A percentile compares a stretch with the other conserved stretches of the same genome.
These are phyloP conservation scores for Pseudogymnoascus sp. DNA, from an alignment of 2,329 filamentous ascomycete species.

Conservation along the genomic window DNA sequence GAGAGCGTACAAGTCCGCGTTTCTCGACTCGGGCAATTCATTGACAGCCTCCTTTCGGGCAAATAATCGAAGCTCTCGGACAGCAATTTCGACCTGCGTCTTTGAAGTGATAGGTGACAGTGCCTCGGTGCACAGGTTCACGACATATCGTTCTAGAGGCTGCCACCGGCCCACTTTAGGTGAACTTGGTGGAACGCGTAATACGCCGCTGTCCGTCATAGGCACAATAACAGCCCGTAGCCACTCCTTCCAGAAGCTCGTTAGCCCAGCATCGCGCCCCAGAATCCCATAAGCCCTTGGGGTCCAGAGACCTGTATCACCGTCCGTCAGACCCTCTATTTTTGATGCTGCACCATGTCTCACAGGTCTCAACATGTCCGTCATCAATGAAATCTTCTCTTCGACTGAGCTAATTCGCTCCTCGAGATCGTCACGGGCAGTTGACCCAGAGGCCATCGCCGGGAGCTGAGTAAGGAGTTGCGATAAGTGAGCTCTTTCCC, in stretches of 20 bases:
- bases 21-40: conserved; percentile 85
- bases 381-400: conserved; percentile 96
- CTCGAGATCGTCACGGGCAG: conserved; percentile 74
- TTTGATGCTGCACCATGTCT: conserved; percentile 92
- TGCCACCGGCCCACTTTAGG: conserved; percentile 92
- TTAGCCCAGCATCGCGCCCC: conserved; percentile 72
- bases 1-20: conserved; percentile 83
- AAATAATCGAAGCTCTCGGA: conserved; percentile 84
- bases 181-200: conserved; percentile 79
- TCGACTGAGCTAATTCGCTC: conserved; percentile 93
- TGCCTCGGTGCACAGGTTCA: conserved; percentile 93
- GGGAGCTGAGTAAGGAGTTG: conserved; percentile 78
- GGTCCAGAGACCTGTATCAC: conserved; percentile 92
- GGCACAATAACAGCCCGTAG: conserved; percentile 86
- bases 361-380: conserved; percentile 84
- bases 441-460: conserved; percentile 67
- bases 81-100: conserved; percentile 86
- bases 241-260: conserved; percentile 98
- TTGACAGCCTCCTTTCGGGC: conserved; percentile 88
- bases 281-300: conserved; percentile 89
- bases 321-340: conserved; percentile 91
- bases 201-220: conserved; percentile 80
- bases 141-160: conserved; percentile 89
- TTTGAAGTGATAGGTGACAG: conserved; percentile 87
- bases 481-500: conserved; percentile 82